These are phyloP conservation scores for Cercophora sp. DNA, from an alignment of 495 filamentous ascomycete genomes.

Conservation along the genomic window DNA sequence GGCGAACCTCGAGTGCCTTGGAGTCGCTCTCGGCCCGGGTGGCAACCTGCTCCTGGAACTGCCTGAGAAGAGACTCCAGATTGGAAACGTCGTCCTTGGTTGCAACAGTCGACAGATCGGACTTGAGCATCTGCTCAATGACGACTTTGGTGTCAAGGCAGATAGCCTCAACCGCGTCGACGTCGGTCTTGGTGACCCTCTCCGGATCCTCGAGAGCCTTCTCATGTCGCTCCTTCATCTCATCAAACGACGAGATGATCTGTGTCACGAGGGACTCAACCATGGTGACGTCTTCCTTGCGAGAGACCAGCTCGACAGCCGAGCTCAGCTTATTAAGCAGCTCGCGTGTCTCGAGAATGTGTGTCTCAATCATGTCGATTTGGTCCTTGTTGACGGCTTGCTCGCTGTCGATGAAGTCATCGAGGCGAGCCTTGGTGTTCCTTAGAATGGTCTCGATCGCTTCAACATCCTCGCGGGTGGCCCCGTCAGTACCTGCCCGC, in stretches of 20 bases:
- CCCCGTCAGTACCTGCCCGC: slow-evolving; percentile 36
- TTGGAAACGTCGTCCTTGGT: slow-evolving; percentile 57
- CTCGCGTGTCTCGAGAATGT: slow-evolving; percentile 68
- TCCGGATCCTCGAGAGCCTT: slow-evolving; percentile 61
- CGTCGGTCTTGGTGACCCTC: slow-evolving; percentile 69
- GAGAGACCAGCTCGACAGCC: slow-evolving; percentile 60
- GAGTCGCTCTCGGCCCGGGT: slow-evolving; percentile 67
- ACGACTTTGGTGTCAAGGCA: slow-evolving; percentile 75
- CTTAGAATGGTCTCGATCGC: slow-evolving; percentile 84
- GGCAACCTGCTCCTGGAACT: slow-evolving; percentile 67
- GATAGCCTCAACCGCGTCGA: slow-evolving; percentile 72
- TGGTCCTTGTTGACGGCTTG: slow-evolving; percentile 67
- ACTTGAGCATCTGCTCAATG: slow-evolving; percentile 64
- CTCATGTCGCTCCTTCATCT: slow-evolving; percentile 63
- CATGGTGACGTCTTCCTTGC: slow-evolving; percentile 71
- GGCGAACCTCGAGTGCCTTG: slow-evolving; percentile 74
- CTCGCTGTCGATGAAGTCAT: slow-evolving; percentile 67
- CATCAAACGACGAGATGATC: slow-evolving; percentile 66
- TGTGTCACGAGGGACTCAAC: slow-evolving; percentile 74
- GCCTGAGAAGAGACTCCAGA: slow-evolving; percentile 56
- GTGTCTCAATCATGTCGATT: slow-evolving; percentile 64
- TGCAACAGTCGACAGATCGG: slow-evolving; percentile 61
- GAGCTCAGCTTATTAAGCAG: slow-evolving; percentile 55
- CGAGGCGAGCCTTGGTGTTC: slow-evolving; percentile 77
- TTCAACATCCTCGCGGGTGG: slow-evolving; percentile 71